Conservation (phyloP, 352 stramenopile genomes). For the Pythium biforme region DNA sequence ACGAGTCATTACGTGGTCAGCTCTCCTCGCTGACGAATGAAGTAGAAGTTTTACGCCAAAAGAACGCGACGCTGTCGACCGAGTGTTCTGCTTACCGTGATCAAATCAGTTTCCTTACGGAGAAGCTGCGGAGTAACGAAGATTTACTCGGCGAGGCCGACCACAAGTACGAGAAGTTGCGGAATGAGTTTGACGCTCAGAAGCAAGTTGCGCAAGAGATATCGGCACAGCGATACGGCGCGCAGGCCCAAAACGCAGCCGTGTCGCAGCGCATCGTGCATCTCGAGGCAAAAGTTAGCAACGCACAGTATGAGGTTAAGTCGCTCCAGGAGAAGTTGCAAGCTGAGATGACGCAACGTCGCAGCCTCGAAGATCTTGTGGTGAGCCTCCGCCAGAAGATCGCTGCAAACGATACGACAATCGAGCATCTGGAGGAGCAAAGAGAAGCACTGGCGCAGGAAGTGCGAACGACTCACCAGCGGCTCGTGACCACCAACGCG, state of each 20-base stretch:
- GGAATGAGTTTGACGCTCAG: constrained; percentile 55
- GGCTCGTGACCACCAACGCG: constrained; percentile 37
- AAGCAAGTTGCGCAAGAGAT: constrained; percentile 75
- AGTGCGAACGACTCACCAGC: constrained; percentile 59
- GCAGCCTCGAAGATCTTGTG: constrained; percentile 63
- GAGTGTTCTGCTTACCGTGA: constrained; percentile 67
- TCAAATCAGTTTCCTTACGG: constrained; percentile 78
- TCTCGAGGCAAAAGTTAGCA: constrained; percentile 74
- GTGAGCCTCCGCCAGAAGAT: constrained; percentile 63
- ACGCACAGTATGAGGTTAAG: constrained; percentile 63
- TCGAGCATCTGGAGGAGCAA: constrained; percentile 70
- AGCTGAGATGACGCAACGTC: constrained; percentile 47
- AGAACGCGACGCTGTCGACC: constrained; percentile 52
- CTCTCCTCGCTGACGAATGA: constrained; percentile 58
- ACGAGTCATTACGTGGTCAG: constrained; percentile 69
- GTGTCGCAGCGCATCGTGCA: constrained; percentile 77
- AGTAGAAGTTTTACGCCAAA: constrained; percentile 42
- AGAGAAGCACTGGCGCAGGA: constrained; percentile 72
- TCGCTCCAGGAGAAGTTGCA: constrained; percentile 61
- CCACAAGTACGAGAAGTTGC: constrained; percentile 27
- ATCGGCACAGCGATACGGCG: constrained; percentile 72
- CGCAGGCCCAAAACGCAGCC: constrained; percentile 67
- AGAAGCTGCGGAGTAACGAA: constrained; percentile 61
- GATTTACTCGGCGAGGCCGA: constrained; percentile 36
- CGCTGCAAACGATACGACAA: constrained; percentile 54